phyloP scores from a whole-genome alignment of 1,284 basidiomycete species.

The Lignosus rhinocerotis region DNA sequence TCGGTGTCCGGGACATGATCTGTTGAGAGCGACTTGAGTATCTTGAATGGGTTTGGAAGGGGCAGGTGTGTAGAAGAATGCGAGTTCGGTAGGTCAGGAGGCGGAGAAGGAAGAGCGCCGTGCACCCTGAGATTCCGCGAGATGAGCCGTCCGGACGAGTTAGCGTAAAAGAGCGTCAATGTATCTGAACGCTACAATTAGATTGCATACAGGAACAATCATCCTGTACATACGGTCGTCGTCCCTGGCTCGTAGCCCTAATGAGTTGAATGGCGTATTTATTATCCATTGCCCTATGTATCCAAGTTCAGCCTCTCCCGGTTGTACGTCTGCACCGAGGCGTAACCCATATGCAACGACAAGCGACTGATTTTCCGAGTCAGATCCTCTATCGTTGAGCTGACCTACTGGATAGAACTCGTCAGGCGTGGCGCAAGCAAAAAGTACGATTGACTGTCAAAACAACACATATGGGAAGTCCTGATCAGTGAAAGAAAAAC shows the following conservation, averaged over 20 bases:
- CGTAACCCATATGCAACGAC: slow-evolving; percentile 49
- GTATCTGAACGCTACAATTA: slow-evolving; percentile 19
- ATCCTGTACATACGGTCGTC: slow-evolving; percentile 45
- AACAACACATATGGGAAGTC: slow-evolving; percentile 3
- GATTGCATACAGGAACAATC: slow-evolving; percentile 9
- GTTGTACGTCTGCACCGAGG: slow-evolving; percentile 35
- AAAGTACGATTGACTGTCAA: slow-evolving; percentile 33
- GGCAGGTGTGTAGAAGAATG: slow-evolving; percentile 31
- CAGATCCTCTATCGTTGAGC: slow-evolving; percentile 31
- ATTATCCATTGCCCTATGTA: slow-evolving; percentile 57
- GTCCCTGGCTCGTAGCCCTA: slow-evolving; percentile 44
- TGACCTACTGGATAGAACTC: slow-evolving; percentile 36
- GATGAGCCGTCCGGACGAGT: slow-evolving; percentile 24
- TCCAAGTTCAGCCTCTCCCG: slow-evolving; percentile 43
- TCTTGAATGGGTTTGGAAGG: slow-evolving; percentile 61
- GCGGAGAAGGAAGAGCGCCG: slow-evolving; percentile 11
- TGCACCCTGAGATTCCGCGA: slow-evolving; percentile 21
- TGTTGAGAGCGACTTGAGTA: slow-evolving; percentile 41
- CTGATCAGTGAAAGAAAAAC: not conserved
- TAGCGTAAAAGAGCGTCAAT: slow-evolving; percentile 28
- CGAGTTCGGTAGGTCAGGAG: slow-evolving; percentile 15
- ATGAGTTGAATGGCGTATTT: slow-evolving; percentile 46
- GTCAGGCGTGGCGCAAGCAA: slow-evolving; percentile 48
- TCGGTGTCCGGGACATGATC: slow-evolving; percentile 37
- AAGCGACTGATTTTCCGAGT: slow-evolving; percentile 42